Percentiles rank a stretch among this genome's conserved stretches.
phyloP scores from a whole-genome alignment of 371 early-diverging fungal genomes.

The Saksenaea oblongispora region DNA sequence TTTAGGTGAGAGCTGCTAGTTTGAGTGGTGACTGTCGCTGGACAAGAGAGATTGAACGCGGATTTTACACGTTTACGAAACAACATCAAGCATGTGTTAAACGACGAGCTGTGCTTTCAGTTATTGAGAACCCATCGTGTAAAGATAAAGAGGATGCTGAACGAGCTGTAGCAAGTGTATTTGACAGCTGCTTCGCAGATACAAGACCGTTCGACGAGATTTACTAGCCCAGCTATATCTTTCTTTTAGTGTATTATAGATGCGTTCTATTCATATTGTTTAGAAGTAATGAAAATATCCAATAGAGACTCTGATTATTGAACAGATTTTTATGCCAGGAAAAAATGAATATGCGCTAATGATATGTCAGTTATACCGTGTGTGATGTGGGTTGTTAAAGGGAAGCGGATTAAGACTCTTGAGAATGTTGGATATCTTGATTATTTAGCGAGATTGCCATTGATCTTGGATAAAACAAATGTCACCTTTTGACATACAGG shows the following conservation, averaged over 20 bases:
- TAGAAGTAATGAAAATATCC: not conserved
- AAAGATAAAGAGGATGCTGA: constrained; percentile 78
- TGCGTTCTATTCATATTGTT: not conserved
- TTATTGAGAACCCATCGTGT: constrained; percentile 77
- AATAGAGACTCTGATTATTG: too few species aligned
- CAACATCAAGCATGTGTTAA: constrained; percentile 94
- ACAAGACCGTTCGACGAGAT: constrained; percentile 96
- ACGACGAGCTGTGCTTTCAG: constrained; percentile 83
- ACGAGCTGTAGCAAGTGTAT: constrained; percentile 85
- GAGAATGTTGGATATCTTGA: too few species aligned
- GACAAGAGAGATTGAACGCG: constrained; percentile 81
- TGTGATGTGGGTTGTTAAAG: too few species aligned
- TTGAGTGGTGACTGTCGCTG: constrained; percentile 92
- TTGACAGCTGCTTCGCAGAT: constrained; percentile 89
- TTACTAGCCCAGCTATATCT: constrained; percentile 46
- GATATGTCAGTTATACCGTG: too few species aligned
- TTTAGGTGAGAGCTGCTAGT: constrained; percentile 85
- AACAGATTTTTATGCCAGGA: too few species aligned
- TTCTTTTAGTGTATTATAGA: not conserved
- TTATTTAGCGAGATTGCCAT: too few species aligned
- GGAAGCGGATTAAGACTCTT: too few species aligned
- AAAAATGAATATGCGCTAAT: too few species aligned
- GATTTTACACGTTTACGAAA: constrained; percentile 78
- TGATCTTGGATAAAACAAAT: too few species aligned
- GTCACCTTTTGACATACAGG: too few species aligned